Percentiles rank a stretch among this genome's conserved stretches.
phyloP scores from a whole-genome alignment of 768 basidiomycete genomes.

The Xerocomellus intermedius region DNA sequence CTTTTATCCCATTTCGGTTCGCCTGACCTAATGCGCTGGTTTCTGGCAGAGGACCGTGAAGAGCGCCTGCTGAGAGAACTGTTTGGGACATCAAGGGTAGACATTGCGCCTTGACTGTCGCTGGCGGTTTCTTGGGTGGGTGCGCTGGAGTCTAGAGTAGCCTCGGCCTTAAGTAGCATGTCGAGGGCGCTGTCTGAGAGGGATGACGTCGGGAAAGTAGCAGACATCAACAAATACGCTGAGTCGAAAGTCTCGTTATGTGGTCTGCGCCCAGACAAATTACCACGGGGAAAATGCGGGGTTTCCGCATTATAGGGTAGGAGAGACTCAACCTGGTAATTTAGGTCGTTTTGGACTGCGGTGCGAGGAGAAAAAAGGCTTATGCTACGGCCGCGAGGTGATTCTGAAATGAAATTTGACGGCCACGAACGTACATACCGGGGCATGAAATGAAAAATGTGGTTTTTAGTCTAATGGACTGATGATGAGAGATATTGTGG shows the following conservation, averaged over 20 bases:
- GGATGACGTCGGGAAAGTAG: constrained; percentile 32
- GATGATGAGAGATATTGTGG: constrained; percentile 16
- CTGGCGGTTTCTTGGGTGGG: constrained; percentile 17
- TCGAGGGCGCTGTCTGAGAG: constrained; percentile 32
- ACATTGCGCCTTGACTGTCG: constrained; percentile 23
- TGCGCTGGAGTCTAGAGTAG: constrained; percentile 17
- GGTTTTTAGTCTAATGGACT: constrained; percentile 16
- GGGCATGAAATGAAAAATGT: constrained; percentile 22
- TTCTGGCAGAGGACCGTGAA: constrained; percentile 30
- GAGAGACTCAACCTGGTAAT: constrained; percentile 17
- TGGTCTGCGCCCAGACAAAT: constrained; percentile 21
- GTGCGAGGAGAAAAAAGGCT: constrained; percentile 32
- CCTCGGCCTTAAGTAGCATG: constrained; percentile 32
- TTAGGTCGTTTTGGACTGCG: constrained; percentile 23
- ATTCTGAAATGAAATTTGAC: constrained; percentile 25
- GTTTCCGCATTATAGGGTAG: constrained; percentile 34
- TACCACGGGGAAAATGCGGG: constrained; percentile 29
- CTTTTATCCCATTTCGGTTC: constrained; percentile 31
- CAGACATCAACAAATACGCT: constrained; percentile 22
- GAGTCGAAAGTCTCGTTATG: constrained; percentile 26
- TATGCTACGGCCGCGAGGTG: constrained; percentile 34
- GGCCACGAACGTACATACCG: constrained; percentile 16
- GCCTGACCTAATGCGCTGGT: constrained; percentile 21
- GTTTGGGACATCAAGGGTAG: constrained; percentile 24
- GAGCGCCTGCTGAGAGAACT: constrained; percentile 29